A percentile compares a stretch with the other conserved stretches of the same genome.
Conservation (phyloP, 306 rosid species). For the Lathyrus aphaca region DNA sequence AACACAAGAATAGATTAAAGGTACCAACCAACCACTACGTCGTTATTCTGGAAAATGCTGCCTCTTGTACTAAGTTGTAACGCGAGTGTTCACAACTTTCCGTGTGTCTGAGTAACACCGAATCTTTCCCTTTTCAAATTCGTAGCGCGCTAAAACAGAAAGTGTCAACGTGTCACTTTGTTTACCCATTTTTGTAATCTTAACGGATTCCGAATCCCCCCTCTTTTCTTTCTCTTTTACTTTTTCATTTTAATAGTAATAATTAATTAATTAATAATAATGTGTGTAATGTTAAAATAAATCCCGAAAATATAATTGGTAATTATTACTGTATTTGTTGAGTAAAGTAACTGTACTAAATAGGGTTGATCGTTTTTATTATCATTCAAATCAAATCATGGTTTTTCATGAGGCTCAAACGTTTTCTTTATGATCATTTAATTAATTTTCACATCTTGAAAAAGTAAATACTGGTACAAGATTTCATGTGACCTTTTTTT, state of each 20-base stretch:
- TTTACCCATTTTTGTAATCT: background rate
- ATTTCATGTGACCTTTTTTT: background rate
- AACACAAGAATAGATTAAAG: conserved; percentile 1
- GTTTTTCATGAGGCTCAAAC: conserved; percentile 10
- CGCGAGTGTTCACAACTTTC: background rate
- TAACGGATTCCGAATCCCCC: conserved; percentile 34
- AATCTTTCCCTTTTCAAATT: conserved; percentile 40
- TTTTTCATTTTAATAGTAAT: background rate
- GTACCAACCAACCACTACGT: too few species aligned
- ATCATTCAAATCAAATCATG: background rate
- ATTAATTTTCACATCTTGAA: conserved; percentile 4
- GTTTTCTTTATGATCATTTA: background rate
- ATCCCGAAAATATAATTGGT: background rate
- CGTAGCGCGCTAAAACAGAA: conserved; percentile 41
- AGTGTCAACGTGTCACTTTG: conserved; percentile 2
- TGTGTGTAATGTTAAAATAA: conserved; percentile 1
- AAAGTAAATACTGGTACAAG: background rate
- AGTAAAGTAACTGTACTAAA: background rate
- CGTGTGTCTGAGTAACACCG: conserved; percentile 32
- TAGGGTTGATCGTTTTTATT: background rate
- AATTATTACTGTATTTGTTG: background rate
- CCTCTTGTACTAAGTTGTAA: too few species aligned
- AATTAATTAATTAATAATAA: background rate
- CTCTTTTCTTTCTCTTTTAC: background rate
- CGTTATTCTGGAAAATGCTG: too few species aligned